A percentile compares a stretch with the other conserved stretches of the same genome.
phyloP scores from a whole-genome alignment of 73 alveolate species.

The Paramecium primaurelia region DNA sequence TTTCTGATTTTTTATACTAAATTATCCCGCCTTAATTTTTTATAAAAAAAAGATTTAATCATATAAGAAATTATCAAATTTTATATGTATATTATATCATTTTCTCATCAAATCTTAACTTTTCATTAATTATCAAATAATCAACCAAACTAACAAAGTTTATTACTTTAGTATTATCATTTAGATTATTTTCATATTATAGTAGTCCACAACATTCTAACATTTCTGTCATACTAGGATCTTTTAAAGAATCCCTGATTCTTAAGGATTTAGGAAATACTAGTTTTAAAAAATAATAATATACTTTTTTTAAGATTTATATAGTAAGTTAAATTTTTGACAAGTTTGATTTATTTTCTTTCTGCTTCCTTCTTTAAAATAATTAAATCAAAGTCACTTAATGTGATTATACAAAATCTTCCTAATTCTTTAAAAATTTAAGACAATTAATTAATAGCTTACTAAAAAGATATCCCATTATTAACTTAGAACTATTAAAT shows the following conservation, averaged over 20 bases:
- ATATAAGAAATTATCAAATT: background rate
- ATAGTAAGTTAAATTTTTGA: background rate
- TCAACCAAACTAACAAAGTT: constrained; percentile 65
- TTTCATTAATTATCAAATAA: background rate
- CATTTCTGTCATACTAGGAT: constrained; percentile 74
- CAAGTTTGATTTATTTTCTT: background rate
- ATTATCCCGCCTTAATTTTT: background rate
- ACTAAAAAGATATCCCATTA: constrained; percentile 54
- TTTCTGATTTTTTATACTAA: background rate
- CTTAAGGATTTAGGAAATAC: background rate
- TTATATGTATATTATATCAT: constrained; percentile 1
- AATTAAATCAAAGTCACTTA: constrained; percentile 79
- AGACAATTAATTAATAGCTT: constrained; percentile 54
- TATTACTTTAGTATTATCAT: constrained; percentile 78
- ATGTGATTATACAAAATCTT: constrained; percentile 58
- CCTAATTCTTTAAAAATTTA: constrained; percentile 7
- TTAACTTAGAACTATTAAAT: constrained; percentile 67
- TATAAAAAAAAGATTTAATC: background rate
- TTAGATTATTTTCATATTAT: constrained; percentile 74
- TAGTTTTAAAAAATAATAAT: background rate
- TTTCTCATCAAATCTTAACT: constrained; percentile 29
- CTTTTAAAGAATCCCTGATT: background rate
- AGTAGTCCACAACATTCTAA: constrained; percentile 63
- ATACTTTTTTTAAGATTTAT: background rate
- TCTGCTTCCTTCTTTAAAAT: constrained; percentile 45